Evolutionary conservation across 2,329 filamentous ascomycete genomes (phyloP), one percentile per base, ranked within the genome.

Genomic region (Cadophora gregata): DNA sequence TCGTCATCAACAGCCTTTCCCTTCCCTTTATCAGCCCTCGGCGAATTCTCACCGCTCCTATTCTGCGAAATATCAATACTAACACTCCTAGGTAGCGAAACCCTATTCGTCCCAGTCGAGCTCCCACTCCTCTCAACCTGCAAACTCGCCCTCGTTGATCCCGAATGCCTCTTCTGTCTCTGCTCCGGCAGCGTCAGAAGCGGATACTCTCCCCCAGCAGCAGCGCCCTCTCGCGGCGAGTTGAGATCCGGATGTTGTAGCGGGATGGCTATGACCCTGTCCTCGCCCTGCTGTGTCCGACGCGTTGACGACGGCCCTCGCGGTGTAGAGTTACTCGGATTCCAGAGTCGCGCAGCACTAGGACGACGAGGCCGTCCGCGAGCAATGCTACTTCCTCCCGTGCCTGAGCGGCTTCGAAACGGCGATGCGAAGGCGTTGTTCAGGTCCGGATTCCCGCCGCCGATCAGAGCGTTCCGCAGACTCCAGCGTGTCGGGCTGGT

Each of bases 291-390:
- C 51, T 69, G 66, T 62, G 64, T 71, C 64, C 69, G 64, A 53
- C 63, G 58, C 10, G 63, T 45, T 2, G 60, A 24, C 19, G 67
- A 59, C 4, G 64, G 64, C 12, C 59, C 66, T 63, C 68, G 60
- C 24, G 68, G 86, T 58, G 86, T 84, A 78, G 85, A 83, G 75
- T 89, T 88, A 73, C 86, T 81, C 45, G 86, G 86, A 75, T 88
- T 88, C 79, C 86, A 87, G 68, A 88, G 82, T 31, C 85, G 81
- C 63, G 71, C 67, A 68, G 77, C 67, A 75, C 70, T 72, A 16
- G 71, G 71, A 63, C 74, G 71, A 67, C 71, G 72, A 55, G 74
- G 67, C 68, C 71, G 67, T 56, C 69, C 69, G 8, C 64, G 64
- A 50, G 65, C 48, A 24, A 66, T 66, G 51, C 65, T 69, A 59